phyloP scores from a whole-genome alignment of 345 rosid species.

The Dipteronia sinensis region DNA sequence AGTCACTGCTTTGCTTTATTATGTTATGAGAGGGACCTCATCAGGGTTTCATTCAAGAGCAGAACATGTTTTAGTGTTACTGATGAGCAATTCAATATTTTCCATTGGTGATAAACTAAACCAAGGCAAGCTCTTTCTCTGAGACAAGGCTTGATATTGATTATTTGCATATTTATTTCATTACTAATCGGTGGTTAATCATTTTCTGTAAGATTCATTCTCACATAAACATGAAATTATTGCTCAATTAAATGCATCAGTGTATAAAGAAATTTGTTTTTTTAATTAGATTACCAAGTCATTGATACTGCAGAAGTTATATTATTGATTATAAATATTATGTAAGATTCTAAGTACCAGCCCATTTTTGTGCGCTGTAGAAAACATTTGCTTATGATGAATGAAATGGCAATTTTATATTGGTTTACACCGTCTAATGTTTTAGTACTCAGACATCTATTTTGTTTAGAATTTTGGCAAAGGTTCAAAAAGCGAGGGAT shows the following conservation, averaged over 20 bases:
- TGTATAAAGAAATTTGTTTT: not conserved
- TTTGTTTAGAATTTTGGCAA: not conserved
- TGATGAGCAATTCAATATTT: slow-evolving; percentile 54
- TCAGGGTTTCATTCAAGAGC: slow-evolving; percentile 74
- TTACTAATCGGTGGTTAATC: not conserved
- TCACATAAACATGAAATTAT: not conserved
- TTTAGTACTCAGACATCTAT: too few relatives aligned
- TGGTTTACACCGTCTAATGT: too few relatives aligned
- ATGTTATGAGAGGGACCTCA: slow-evolving; percentile 66
- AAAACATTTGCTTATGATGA: not conserved
- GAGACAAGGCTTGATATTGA: not conserved
- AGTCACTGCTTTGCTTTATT: slow-evolving; percentile 59
- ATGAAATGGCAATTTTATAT: not conserved
- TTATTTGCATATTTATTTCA: not conserved
- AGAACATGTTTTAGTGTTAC: slow-evolving; percentile 44
- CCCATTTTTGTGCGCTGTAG: not conserved
- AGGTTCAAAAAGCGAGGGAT: not conserved
- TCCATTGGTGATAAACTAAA: slow-evolving; percentile 50
- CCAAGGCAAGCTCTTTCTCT: slow-evolving; percentile 53
- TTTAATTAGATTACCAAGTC: not conserved
- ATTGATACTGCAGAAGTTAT: not conserved
- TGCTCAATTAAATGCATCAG: not conserved
- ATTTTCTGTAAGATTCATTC: slow-evolving; percentile 2
- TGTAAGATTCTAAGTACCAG: not conserved
- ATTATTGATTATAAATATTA: not conserved